These are phyloP conservation scores for Tuber microsphaerosporum DNA, from an alignment of 495 filamentous ascomycete genomes.

Conservation along the genomic window DNA sequence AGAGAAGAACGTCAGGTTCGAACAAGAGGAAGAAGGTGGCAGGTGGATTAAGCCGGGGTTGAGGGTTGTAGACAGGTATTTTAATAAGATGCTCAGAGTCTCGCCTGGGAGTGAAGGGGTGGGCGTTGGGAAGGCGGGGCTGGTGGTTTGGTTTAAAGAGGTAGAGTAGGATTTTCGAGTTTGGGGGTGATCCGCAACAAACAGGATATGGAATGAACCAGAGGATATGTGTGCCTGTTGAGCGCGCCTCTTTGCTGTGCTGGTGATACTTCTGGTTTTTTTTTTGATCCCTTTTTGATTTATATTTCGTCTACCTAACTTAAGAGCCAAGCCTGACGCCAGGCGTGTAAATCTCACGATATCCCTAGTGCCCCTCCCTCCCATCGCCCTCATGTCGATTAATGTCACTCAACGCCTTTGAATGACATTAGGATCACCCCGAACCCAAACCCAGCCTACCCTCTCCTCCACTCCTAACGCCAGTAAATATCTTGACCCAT, in stretches of 20 bases:
- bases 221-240: not conserved
- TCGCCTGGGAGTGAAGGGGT: conserved; percentile 64
- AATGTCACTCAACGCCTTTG: not conserved
- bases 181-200: not conserved
- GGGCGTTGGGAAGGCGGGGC: conserved; percentile 63
- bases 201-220: not conserved
- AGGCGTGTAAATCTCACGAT: not conserved
- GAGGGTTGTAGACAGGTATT: conserved; percentile 77
- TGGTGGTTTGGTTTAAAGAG: conserved; percentile 59
- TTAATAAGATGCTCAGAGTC: conserved; percentile 74
- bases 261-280: not conserved
- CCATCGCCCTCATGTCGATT: not conserved
- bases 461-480: not conserved
- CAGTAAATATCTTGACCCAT: not conserved
- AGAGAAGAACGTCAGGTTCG: conserved; percentile 20
- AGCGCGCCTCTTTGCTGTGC: not conserved
- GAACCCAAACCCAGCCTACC: not conserved
- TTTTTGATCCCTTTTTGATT: too few relatives aligned
- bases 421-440: not conserved
- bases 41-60: conserved; percentile 67
- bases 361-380: not conserved
- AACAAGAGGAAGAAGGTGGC: conserved; percentile 44
- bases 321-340: not conserved
- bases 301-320: not conserved
- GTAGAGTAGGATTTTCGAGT: conserved; percentile 14